A percentile compares a stretch with the other conserved stretches of the same genome.
Conservation (phyloP, 495 filamentous ascomycete genomes). For the Aspergillus hancockii region DNA sequence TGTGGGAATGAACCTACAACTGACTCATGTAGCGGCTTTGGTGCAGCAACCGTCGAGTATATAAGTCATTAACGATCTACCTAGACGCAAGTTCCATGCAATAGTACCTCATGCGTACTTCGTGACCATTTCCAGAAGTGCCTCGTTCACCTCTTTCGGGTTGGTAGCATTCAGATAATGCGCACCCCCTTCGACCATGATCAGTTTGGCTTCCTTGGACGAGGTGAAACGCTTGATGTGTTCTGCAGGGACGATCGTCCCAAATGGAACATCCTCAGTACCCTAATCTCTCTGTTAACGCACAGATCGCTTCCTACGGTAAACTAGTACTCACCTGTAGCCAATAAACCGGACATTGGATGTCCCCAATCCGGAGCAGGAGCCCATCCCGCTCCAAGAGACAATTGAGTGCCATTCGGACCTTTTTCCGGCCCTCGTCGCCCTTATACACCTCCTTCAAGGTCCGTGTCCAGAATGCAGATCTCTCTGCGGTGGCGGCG, state of each 20-base stretch:
- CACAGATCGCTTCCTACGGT: not conserved
- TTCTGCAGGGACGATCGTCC: slow-evolving; percentile 46
- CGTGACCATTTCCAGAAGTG: slow-evolving; percentile 51
- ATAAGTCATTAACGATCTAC: not conserved
- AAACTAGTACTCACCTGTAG: slow-evolving; percentile 53
- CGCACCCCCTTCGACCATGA: slow-evolving; percentile 52
- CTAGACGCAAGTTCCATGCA: slow-evolving; percentile 2
- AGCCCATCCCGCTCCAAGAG: slow-evolving; percentile 62
- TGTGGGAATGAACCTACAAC: too few species aligned
- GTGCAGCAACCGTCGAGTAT: not conserved
- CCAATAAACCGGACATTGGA: slow-evolving; percentile 65
- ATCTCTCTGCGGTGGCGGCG: slow-evolving; percentile 37
- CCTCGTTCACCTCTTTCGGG: slow-evolving; percentile 54
- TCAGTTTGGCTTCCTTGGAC: slow-evolving; percentile 51
- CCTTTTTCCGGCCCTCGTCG: slow-evolving; percentile 59
- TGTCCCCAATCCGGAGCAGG: slow-evolving; percentile 52
- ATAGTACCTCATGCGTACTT: slow-evolving; percentile 8
- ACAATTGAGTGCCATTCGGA: slow-evolving; percentile 58
- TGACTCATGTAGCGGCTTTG: too few species aligned
- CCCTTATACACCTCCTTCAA: slow-evolving; percentile 59
- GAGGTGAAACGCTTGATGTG: slow-evolving; percentile 61
- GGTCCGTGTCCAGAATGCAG: slow-evolving; percentile 54
- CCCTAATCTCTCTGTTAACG: slow-evolving; percentile 37
- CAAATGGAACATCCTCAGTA: slow-evolving; percentile 54
- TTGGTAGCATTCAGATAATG: slow-evolving; percentile 63